These are phyloP conservation scores for Lichenothelia convexa DNA, from an alignment of 495 filamentous ascomycete genomes.

Conservation along the genomic window DNA sequence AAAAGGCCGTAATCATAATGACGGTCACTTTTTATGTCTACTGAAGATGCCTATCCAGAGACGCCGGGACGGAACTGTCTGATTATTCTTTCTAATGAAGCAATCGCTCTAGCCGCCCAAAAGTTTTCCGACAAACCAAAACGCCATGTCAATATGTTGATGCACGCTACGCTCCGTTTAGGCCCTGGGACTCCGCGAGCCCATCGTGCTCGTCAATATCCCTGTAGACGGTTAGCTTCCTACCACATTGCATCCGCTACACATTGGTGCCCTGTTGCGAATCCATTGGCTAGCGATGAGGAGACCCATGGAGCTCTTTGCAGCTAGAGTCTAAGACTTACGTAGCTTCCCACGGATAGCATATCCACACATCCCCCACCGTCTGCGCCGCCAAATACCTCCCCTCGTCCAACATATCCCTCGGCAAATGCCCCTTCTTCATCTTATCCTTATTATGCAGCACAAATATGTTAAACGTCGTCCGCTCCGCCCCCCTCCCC, in stretches of 20 bases:
- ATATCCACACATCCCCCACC: constrained; percentile 87
- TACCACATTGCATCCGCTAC: not conserved
- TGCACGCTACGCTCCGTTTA: too few species aligned
- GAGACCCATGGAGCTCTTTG: not conserved
- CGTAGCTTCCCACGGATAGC: constrained; percentile 97
- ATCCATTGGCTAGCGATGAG: not conserved
- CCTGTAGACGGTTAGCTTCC: constrained; percentile 21
- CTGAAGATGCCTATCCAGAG: too few species aligned
- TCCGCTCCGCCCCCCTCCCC: constrained; percentile 46
- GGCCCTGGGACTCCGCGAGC: constrained; percentile 29
- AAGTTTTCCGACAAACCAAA: too few species aligned
- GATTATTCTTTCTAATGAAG: too few species aligned
- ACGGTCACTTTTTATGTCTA: too few species aligned
- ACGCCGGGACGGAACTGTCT: too few species aligned
- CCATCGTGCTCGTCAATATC: constrained; percentile 88
- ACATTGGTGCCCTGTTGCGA: not conserved
- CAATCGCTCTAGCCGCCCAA: too few species aligned
- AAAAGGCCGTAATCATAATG: too few species aligned
- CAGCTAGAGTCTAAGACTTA: constrained; percentile 25
- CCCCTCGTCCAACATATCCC: constrained; percentile 55
- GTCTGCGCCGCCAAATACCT: constrained; percentile 77
- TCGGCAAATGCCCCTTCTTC: constrained; percentile 74
- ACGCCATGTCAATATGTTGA: too few species aligned
- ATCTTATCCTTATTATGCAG: constrained; percentile 53
- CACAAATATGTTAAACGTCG: constrained; percentile 83